Evolutionary conservation across 305 asterid species (phyloP), one percentile per base, ranked within the genome.

Genomic region (Fraxinus sp.): DNA sequence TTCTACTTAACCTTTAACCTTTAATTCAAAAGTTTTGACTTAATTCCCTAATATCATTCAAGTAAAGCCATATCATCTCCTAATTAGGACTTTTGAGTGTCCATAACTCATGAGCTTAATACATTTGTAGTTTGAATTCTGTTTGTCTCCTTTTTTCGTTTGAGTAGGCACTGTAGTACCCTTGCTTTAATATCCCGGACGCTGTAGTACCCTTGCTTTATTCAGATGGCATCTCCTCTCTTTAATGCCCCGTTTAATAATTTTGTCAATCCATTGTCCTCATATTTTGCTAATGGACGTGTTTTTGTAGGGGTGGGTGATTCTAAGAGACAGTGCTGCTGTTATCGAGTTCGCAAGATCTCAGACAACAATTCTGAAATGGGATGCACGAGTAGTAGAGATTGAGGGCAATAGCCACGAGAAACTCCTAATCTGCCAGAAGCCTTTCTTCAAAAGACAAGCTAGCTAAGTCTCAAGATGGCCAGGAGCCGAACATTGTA

Each of bases 351-450:
- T 82, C 71, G 97, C 97, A 35, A 91, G 99, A 89, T 86, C 95
- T 84, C 93, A 92, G 59, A 89, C 97, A 37, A 85, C 97, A 14
- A 91, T 87, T 75, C 84, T 96, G 89, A 96, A 91, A 90, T 96
- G 99, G 99, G 99, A 96, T 39, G 98, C 97, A 1, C 93, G 99
- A 76, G 93, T 96, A 16, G 92, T 96, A 5, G 99, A 95, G 91
- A 91, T 93, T 4, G 97, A 96, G 77, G 91, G 93, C 82, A 92
- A 89, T 72, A 89, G 94, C 36, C 92, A 95, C 3, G 98, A 96
- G 90, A 88, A 87, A 82, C 95, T 96, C 87, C 92, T 96, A 62
- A 91, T 96, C 90, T 96, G 99, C 91, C 99, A 96, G 93, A 96
- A 96, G 76, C 97, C 99, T 9, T 92, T 92, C 84, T 64, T 83